Evolutionary conservation across 2,329 filamentous ascomycete genomes (phyloP).

Genomic region (Aspergillus awamori): DNA sequence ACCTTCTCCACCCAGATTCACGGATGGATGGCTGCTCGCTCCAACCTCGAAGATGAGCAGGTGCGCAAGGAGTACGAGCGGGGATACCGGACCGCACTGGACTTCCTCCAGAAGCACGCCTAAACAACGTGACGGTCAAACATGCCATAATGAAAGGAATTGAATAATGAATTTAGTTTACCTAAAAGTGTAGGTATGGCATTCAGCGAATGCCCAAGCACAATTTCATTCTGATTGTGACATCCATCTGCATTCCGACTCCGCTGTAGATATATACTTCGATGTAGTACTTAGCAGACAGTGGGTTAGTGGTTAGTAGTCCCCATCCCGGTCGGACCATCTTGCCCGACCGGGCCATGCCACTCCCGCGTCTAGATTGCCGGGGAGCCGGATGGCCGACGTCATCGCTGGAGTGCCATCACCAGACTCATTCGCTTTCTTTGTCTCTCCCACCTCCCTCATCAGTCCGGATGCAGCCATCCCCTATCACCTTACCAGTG

Average conservation of each 20-base stretch:
- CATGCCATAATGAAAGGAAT: background rate
- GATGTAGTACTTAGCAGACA: background rate
- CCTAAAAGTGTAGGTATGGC: background rate
- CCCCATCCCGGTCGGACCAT: background rate
- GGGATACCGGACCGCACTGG: slow-evolving; percentile 44
- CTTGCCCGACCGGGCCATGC: background rate
- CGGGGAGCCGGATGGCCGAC: slow-evolving; percentile 1
- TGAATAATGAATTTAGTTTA: background rate
- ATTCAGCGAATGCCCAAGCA: background rate
- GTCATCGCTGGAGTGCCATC: slow-evolving; percentile 2
- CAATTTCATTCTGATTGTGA: no score
- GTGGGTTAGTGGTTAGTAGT: background rate
- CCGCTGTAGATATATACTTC: background rate
- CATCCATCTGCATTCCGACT: no score
- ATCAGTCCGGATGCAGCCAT: background rate
- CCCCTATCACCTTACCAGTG: background rate
- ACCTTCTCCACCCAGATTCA: slow-evolving; percentile 49
- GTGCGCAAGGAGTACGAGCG: slow-evolving; percentile 49
- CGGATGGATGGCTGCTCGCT: slow-evolving; percentile 51
- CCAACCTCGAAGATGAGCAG: slow-evolving; percentile 43
- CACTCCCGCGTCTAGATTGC: background rate
- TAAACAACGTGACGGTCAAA: slow-evolving; percentile 20
- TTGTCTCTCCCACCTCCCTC: background rate
- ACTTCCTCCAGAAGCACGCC: slow-evolving; percentile 47
- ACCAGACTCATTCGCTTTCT: background rate